These are phyloP conservation scores for Solanum pinnatisectum DNA, from an alignment of 257 asterid species.

Conservation along the genomic window DNA sequence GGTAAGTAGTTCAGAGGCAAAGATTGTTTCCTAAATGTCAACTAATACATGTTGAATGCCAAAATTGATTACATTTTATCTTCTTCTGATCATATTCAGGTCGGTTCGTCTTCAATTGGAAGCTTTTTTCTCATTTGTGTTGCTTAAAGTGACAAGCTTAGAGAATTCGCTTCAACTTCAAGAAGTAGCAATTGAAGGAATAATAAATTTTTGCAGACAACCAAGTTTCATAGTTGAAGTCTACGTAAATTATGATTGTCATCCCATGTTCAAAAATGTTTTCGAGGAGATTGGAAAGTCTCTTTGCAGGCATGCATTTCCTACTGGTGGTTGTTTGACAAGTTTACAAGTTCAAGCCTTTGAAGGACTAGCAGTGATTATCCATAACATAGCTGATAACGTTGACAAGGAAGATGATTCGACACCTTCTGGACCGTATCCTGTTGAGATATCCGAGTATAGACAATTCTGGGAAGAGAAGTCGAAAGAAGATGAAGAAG, in stretches of 20 bases:
- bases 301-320: slow-evolving; percentile 82
- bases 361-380: slow-evolving; percentile 59
- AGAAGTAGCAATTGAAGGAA: slow-evolving; percentile 80
- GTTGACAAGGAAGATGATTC: slow-evolving; percentile 67
- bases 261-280: slow-evolving; percentile 60
- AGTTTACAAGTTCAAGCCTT: slow-evolving; percentile 80
- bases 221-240: slow-evolving; percentile 56
- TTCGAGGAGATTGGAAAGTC: slow-evolving; percentile 73
- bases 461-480: slow-evolving; percentile 85
- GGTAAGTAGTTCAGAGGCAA: slow-evolving; percentile 22
- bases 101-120: slow-evolving; percentile 79
- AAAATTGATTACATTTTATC: background rate
- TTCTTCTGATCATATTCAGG: slow-evolving; percentile 25
- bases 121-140: slow-evolving; percentile 66
- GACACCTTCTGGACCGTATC: slow-evolving; percentile 55
- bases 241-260: slow-evolving; percentile 78
- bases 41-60: background rate
- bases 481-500: slow-evolving; percentile 24
- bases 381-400: slow-evolving; percentile 73
- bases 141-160: slow-evolving; percentile 42
- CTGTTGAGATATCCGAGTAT: slow-evolving; percentile 54
- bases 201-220: slow-evolving; percentile 80
- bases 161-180: slow-evolving; percentile 51
- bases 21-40: background rate
- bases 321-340: slow-evolving; percentile 40